Base-by-base conservation (phyloP, 108 stramenopile species). In the Nannochloropsis oceanica region DNA sequence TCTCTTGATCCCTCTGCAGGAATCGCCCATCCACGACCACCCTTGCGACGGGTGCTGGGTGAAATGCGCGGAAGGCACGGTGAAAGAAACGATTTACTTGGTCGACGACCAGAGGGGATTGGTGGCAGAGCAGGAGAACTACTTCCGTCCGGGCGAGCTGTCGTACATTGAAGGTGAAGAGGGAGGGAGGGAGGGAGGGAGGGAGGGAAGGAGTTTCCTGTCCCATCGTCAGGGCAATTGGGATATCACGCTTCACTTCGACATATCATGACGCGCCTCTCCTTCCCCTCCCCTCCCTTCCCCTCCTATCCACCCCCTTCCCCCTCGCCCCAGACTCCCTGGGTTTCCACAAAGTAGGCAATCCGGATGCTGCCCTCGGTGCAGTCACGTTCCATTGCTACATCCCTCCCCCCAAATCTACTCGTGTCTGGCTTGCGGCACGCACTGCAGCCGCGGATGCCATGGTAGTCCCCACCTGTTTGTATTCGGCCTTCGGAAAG, bases 1-100 rank as follows among this genome's bases (percentile, higher is more conserved):
- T 84, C 20, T 50, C 20, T 82, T 20, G 13, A 79, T 73, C n/a
- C 10, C 59, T 73, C 59, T 73, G 5, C 43, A 44, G 87, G 44
- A 80, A 26, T 43, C 26, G 2, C 83, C 80, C 11, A 85, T 89
- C 44, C 88, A 89, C 85, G 81, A 86, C 81, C 82, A 88, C 80
- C 81, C 86, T 18, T 93, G 94, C 83, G 95, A 95, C 82, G 96
- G 95, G 27, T 96, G 96, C 87, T 94, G 93, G 93, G 82, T 94
- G 81, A 85, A 92, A 12, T 93, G 94, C 13, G 80, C 92, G 43
- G 84, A 93, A 79, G 94, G 94, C 22, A 44, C 27, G 22, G 86
- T 96, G 12, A 84, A 84, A 79, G 95, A 96, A 87, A 90, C 89
- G 26, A 93, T 93, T 10, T 96, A 95, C 80, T 13, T 26, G n/a